Evolutionary conservation across 2,329 filamentous ascomycete genomes (phyloP), one percentile per base, ranked within the genome.

Genomic region (Fusarium xylarioides): DNA sequence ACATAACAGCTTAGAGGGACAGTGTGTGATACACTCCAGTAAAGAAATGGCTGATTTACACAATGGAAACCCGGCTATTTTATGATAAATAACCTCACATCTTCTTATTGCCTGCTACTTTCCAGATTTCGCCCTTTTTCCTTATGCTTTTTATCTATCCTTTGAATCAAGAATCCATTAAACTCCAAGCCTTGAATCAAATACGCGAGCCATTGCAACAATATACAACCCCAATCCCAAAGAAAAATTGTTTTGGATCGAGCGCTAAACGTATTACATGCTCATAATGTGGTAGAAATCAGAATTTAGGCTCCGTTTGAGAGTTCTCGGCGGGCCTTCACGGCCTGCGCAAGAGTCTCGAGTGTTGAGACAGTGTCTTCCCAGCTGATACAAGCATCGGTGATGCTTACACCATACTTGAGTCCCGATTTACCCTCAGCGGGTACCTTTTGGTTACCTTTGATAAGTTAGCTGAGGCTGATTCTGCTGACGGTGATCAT

Each of bases 381-480:
- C 95, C 95, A 98, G 82, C 91, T 88, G 81, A 99, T 98, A 84
- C 96, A 99, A 54, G 96, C 95, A 83, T 99, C 96, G 1, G 96
- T 99, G 82, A 98, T 98, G 82, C 93, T 96, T 80, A 98, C 93
- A 77, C 96, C 96, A 83, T 97, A 95, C 85, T 97, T 92, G 70
- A 98, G 89, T 38, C 92, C 95, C 14, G 89, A 87, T 82, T 93
- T 94, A 80, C 95, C 95, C 84, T 97, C 94, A 62, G 91, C 87
- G 38, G 95, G 94, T 7, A 98, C 94, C 83, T 98, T 98, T 82
- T 99, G 96, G 83, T 88, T 93, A 75, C 95, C 92, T 75, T 66
- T 35, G 54, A 35, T 21, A n/a, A 64, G 73, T 84, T 76, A 83
- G 78, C 46, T 18, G 23, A 19, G 18, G 12, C 35, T 23, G n/a